These are phyloP conservation scores for Backusella psychrophila DNA, from an alignment of 192 early-diverging fungal species.

Conservation along the genomic window DNA sequence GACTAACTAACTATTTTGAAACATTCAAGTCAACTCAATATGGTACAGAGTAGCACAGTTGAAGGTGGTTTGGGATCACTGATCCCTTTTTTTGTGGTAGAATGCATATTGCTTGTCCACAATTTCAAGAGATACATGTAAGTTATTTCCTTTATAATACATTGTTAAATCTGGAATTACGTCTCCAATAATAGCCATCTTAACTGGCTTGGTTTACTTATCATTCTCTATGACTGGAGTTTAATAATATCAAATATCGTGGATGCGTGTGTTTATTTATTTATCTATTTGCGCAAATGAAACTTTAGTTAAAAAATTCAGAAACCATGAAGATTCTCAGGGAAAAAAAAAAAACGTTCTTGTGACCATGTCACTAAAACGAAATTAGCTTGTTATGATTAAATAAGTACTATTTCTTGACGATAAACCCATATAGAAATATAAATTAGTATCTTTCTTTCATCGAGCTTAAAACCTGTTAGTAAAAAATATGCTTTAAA, in stretches of 20 bases:
- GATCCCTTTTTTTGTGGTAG: background rate
- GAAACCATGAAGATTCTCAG: background rate
- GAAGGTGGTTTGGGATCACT: background rate
- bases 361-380: background rate
- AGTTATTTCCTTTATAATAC: background rate
- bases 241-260: background rate
- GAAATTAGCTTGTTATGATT: background rate
- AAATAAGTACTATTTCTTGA: background rate
- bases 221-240: background rate
- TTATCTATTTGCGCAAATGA: background rate
- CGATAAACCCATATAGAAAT: too few species aligned
- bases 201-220: background rate
- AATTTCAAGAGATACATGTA: background rate
- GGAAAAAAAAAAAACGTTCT: background rate
- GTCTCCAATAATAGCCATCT: background rate
- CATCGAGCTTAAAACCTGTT: too few species aligned
- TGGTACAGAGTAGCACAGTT: constrained; percentile 4
- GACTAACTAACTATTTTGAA: background rate
- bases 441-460: too few species aligned
- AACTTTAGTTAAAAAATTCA: background rate
- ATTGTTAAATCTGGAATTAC: background rate
- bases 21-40: background rate
- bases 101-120: background rate
- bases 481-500: too few species aligned
- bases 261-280: background rate